phyloP scores from a whole-genome alignment of 345 rosid species.

The Zanthoxylum bungeanum region DNA sequence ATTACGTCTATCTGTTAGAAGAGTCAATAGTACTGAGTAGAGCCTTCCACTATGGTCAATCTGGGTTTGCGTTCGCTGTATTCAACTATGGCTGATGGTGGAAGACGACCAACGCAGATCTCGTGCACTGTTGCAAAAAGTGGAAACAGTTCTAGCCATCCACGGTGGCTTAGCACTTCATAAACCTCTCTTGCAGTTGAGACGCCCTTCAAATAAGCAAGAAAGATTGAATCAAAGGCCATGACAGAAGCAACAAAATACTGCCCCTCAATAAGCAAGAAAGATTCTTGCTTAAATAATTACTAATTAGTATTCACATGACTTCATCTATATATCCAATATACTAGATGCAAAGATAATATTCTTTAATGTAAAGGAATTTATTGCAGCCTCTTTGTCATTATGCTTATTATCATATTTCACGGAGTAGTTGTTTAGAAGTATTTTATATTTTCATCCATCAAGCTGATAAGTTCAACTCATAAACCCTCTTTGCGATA shows the following conservation, averaged over 20 bases:
- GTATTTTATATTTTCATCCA: background rate
- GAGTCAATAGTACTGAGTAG: constrained; percentile 27
- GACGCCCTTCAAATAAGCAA: constrained; percentile 55
- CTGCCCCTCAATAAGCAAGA: background rate
- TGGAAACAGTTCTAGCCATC: constrained; percentile 85
- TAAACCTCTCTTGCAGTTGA: constrained; percentile 87
- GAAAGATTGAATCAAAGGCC: background rate
- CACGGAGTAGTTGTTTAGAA: background rate
- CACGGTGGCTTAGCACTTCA: constrained; percentile 67
- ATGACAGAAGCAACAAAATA: background rate
- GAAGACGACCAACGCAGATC: constrained; percentile 67
- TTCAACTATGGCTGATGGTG: constrained; percentile 81
- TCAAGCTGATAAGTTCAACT: background rate
- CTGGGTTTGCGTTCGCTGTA: constrained; percentile 64
- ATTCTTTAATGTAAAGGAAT: background rate
- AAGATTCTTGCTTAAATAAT: background rate
- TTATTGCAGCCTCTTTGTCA: background rate
- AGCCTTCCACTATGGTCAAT: constrained; percentile 32
- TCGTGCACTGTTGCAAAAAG: constrained; percentile 80
- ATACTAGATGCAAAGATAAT: background rate
- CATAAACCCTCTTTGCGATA: background rate
- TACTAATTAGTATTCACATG: background rate
- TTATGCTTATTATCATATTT: background rate
- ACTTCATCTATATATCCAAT: background rate
- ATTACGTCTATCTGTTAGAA: background rate